phyloP scores from a whole-genome alignment of 1,284 basidiomycete species.

The Puccinia polysora region DNA sequence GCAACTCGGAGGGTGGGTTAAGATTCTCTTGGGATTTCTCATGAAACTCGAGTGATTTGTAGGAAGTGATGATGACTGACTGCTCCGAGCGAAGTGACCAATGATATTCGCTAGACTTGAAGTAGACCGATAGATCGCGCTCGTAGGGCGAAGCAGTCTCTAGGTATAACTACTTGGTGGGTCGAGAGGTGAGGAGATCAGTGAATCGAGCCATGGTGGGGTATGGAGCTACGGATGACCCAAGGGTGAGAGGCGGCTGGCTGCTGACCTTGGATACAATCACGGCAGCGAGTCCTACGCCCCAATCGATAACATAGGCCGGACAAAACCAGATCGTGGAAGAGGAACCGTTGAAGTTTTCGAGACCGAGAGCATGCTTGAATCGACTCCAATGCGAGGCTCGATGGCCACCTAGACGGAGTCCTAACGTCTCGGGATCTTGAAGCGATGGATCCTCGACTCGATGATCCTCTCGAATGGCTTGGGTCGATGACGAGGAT shows the following conservation, averaged over 20 bases:
- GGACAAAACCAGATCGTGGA: slow-evolving; percentile 43
- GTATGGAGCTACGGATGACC: neutral
- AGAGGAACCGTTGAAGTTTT: slow-evolving; percentile 19
- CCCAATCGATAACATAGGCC: slow-evolving; percentile 44
- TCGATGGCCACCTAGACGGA: slow-evolving; percentile 5
- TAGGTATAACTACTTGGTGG: slow-evolving; percentile 18
- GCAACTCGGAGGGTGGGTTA: neutral
- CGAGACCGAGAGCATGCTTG: slow-evolving; percentile 10
- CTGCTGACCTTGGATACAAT: slow-evolving; percentile 24
- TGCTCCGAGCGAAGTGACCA: slow-evolving; percentile 27
- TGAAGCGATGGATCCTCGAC: neutral
- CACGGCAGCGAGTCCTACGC: slow-evolving; percentile 26
- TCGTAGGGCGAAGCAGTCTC: slow-evolving; percentile 18
- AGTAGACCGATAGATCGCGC: slow-evolving; percentile 27
- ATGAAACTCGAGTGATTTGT: too few relatives aligned
- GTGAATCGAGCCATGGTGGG: neutral
- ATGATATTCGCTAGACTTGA: slow-evolving; percentile 16
- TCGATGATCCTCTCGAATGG: neutral
- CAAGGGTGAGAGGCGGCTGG: too few relatives aligned
- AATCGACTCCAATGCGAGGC: neutral
- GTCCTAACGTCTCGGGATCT: slow-evolving; percentile 29
- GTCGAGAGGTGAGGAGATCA: neutral
- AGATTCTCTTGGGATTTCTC: too few relatives aligned
- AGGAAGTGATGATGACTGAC: too few relatives aligned
- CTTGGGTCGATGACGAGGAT: neutral